A percentile compares a stretch with the other conserved stretches of the same genome.
These are phyloP conservation scores for Sporobolomyces roseus DNA, from an alignment of 768 basidiomycete species.

Conservation along the genomic window DNA sequence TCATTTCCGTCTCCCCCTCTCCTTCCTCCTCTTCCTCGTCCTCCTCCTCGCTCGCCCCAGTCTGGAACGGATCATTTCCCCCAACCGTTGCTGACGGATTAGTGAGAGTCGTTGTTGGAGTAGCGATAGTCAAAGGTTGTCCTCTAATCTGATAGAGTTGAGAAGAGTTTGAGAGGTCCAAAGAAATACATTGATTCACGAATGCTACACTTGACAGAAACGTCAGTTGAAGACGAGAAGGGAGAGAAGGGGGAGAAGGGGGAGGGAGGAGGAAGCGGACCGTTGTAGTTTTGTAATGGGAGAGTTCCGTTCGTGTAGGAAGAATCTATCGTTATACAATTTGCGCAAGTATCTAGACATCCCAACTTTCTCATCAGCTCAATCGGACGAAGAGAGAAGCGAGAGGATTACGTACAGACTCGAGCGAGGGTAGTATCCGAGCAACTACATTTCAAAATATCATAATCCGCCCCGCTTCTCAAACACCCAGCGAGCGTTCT, in stretches of 20 bases:
- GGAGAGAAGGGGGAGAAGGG: background rate
- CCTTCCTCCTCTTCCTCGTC: background rate
- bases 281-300: constrained; percentile 15
- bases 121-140: constrained; percentile 4
- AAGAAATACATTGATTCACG: constrained; percentile 23
- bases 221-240: background rate
- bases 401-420: background rate
- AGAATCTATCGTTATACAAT: constrained; percentile 9
- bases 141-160: constrained; percentile 16
- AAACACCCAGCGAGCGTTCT: constrained; percentile 4
- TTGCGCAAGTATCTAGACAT: constrained; percentile 10
- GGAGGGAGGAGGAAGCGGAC: background rate
- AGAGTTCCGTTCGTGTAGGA: background rate
- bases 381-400: background rate
- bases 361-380: background rate
- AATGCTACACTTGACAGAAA: background rate
- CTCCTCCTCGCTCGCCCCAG: background rate
- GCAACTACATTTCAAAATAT: constrained; percentile 14
- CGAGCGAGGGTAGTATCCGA: background rate
- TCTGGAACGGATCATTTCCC: background rate
- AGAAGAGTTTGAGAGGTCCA: constrained; percentile 6
- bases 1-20: background rate
- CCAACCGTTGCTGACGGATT: constrained; percentile 1
- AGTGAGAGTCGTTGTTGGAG: constrained; percentile 12
- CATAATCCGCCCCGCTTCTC: constrained; percentile 2